A percentile compares a stretch with the other conserved stretches of the same genome.
Conservation (phyloP, 768 basidiomycete genomes). For the Lactarius sanguifluus region DNA sequence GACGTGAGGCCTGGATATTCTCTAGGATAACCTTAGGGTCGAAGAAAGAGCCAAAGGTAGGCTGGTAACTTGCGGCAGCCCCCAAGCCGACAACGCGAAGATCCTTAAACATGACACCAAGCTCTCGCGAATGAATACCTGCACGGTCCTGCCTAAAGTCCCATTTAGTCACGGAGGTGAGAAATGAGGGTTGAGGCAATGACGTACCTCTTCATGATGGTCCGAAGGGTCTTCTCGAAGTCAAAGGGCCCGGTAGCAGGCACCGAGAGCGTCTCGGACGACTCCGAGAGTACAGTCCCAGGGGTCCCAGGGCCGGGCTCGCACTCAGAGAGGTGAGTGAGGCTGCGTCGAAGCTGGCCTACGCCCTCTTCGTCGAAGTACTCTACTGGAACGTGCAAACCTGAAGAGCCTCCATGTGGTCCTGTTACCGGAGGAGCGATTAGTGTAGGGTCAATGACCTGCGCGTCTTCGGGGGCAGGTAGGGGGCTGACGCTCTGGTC, state of each 20-base stretch:
- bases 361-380: constrained; percentile 57
- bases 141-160: constrained; percentile 46
- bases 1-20: constrained; percentile 46
- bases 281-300: neutral
- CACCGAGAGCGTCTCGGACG: constrained; percentile 30
- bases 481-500: constrained; percentile 12
- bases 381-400: constrained; percentile 41
- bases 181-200: neutral
- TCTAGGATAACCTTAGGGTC: constrained; percentile 50
- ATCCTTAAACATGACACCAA: constrained; percentile 61
- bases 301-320: no score
- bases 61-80: constrained; percentile 51
- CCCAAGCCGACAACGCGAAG: constrained; percentile 62
- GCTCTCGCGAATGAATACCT: constrained; percentile 49
- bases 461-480: neutral
- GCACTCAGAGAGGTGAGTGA: constrained; percentile 33
- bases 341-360: constrained; percentile 39
- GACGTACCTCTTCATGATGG: constrained; percentile 31
- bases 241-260: constrained; percentile 34
- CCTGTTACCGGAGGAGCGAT: neutral
- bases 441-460: neutral
- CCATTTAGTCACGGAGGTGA: neutral
- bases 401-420: neutral
- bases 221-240: constrained; percentile 34
- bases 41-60: constrained; percentile 60